Conservation (phyloP, 129 eudicot genomes). For the Arctium lappa region DNA sequence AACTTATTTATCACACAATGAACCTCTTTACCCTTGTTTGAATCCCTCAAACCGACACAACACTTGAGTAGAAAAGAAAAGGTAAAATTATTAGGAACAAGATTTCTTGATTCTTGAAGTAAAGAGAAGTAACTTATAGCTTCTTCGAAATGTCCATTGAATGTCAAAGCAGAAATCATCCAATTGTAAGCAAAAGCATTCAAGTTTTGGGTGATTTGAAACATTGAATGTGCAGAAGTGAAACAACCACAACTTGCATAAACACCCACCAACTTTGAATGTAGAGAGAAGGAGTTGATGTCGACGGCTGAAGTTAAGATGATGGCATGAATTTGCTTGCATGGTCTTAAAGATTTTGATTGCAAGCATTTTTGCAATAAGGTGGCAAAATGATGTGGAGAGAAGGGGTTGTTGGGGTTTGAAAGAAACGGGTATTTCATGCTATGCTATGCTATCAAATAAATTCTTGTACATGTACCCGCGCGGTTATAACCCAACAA, state of each 20-base stretch:
- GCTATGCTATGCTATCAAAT: not conserved
- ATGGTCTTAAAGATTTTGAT: conserved; percentile 39
- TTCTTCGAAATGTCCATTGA: conserved; percentile 46
- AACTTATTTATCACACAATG: conserved; percentile 40
- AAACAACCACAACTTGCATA: conserved; percentile 71
- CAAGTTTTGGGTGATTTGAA: conserved; percentile 47
- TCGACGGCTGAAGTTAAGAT: conserved; percentile 40
- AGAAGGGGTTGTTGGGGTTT: conserved; percentile 13
- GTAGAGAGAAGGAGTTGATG: conserved; percentile 32
- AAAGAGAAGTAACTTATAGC: conserved; percentile 54
- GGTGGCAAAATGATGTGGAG: conserved; percentile 24
- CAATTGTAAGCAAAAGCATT: conserved; percentile 75
- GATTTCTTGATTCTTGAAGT: conserved; percentile 32
- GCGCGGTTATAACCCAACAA: too few relatives aligned
- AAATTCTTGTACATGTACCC: not conserved
- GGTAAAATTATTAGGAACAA: conserved; percentile 45
- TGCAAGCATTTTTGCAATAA: conserved; percentile 57
- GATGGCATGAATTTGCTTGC: conserved; percentile 56
- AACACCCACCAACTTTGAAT: conserved; percentile 56
- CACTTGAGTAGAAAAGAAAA: conserved; percentile 54
- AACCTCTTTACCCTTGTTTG: conserved; percentile 57
- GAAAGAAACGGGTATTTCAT: conserved; percentile 36
- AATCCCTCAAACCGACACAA: conserved; percentile 69
- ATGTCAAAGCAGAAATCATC: conserved; percentile 66
- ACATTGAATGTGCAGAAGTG: conserved; percentile 49